Evolutionary conservation across 176 grass and related monocot genomes (phyloP), one percentile per base, ranked within the genome.

Genomic region (Metroxylon sagu): DNA sequence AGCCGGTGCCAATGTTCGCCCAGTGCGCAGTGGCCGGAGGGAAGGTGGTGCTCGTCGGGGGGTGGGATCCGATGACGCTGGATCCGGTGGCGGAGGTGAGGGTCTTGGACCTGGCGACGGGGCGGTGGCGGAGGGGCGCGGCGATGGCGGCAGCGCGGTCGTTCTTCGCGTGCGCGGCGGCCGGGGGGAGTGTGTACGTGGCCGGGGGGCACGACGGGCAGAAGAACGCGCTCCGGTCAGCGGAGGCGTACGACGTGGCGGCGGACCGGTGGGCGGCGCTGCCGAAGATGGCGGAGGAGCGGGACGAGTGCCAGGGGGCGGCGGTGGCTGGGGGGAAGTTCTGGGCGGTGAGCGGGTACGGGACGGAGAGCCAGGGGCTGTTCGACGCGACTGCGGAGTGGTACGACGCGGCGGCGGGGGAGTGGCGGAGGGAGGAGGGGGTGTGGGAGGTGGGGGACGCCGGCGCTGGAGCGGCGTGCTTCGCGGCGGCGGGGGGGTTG

Each of bases 191-290:
- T 0, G 72, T 89, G 26, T 77, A 67, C 57, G 56, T 77, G 19
- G 85, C 81, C 35, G 81, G 85, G 12, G 77, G 85, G 4, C 85
- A 89, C 61, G 81, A 85, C 61, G 68, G 25, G 29, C 43, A 49
- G 51, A 89, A 89, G 77, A 81, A 83, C 74, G 85, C 85, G 61
- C 81, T 85, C 23, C 69, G 72, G 18, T 70, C 77, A 31, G 77
- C 77, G 12, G 48, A 71, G 19, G 65, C 65, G 19, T 89, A 89
- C 77, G 53, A 53, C 66, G 77, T 65, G 28, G 50, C 60, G 3
- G 21, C 43, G 25, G 77, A 81, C 26, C 73, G 50, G 54, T 89
- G 85, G 81, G 59, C 61, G 53, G 65, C 72, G 55, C 60, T 84
- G 60, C 77, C 81, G 23, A 60, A 73, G 28, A 89, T 85, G 81